These are phyloP conservation scores for Paxillus ammoniavirescens DNA, from an alignment of 768 basidiomycete genomes.

Conservation along the genomic window DNA sequence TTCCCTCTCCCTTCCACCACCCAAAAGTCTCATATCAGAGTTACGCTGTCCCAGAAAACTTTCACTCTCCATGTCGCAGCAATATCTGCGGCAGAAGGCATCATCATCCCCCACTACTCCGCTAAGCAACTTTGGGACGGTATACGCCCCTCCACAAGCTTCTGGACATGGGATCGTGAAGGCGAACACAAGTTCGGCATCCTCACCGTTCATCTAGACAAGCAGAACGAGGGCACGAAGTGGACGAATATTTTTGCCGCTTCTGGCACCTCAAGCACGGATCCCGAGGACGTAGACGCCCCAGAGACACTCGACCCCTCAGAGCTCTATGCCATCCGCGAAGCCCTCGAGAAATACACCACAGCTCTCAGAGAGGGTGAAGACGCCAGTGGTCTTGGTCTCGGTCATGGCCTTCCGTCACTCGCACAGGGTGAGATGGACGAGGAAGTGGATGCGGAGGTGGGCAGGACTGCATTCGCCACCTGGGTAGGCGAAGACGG, in stretches of 20 bases:
- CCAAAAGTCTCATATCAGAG: slow-evolving; percentile 59
- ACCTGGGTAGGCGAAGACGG: slow-evolving; percentile 67
- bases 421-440: slow-evolving; percentile 89
- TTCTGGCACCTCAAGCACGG: slow-evolving; percentile 32
- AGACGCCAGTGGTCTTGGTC: slow-evolving; percentile 60
- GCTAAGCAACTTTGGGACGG: slow-evolving; percentile 73
- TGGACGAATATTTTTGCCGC: slow-evolving; percentile 87
- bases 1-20: slow-evolving; percentile 80
- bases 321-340: slow-evolving; percentile 74
- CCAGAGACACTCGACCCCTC: slow-evolving; percentile 87
- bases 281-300: slow-evolving; percentile 60
- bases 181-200: slow-evolving; percentile 66
- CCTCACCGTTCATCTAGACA: slow-evolving; percentile 84
- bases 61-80: slow-evolving; percentile 62
- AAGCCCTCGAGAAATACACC: slow-evolving; percentile 86
- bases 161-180: slow-evolving; percentile 91
- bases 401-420: slow-evolving; percentile 71
- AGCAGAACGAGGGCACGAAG: slow-evolving; percentile 74
- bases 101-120: slow-evolving; percentile 57
- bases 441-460: slow-evolving; percentile 77
- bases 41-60: slow-evolving; percentile 61
- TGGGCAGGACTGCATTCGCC: slow-evolving; percentile 62
- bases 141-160: slow-evolving; percentile 74
- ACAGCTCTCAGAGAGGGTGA: slow-evolving; percentile 53
- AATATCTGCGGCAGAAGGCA: slow-evolving; percentile 25